Evolutionary conservation across 805 yeast genomes (phyloP).

Genomic region (Wickerhamomyces rabaulensis): DNA sequence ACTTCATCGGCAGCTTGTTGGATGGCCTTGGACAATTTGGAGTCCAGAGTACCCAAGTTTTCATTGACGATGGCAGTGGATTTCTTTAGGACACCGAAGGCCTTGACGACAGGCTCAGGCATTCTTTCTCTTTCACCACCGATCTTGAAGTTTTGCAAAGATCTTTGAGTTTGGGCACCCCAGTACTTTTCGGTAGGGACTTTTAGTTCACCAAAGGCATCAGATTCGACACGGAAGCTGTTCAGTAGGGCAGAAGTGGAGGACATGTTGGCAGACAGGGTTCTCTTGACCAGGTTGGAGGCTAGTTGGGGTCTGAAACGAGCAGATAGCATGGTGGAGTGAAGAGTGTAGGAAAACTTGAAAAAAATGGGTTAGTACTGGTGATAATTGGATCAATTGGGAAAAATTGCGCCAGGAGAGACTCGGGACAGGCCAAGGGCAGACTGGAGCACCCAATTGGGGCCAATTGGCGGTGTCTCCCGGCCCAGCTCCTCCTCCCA

Average conservation of each 20-base stretch:
- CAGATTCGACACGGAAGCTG: constrained; percentile 66
- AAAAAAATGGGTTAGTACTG: too few species aligned
- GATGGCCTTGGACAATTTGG: constrained; percentile 78
- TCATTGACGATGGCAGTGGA: constrained; percentile 91
- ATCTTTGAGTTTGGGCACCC: constrained; percentile 98
- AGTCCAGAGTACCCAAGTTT: constrained; percentile 75
- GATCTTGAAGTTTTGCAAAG: constrained; percentile 88
- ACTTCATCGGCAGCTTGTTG: constrained; percentile 95
- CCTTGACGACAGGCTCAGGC: constrained; percentile 86
- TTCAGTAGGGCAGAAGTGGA: constrained; percentile 2
- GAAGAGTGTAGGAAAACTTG: not conserved
- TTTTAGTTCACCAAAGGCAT: constrained; percentile 95
- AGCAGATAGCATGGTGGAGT: constrained; percentile 1
- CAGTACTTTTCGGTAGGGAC: constrained; percentile 85
- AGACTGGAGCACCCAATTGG: too few species aligned
- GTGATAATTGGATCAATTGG: too few species aligned
- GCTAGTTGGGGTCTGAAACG: constrained; percentile 1
- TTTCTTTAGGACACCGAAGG: constrained; percentile 91
- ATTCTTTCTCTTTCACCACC: constrained; percentile 88
- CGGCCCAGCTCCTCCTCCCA: too few species aligned
- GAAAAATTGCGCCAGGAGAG: not conserved
- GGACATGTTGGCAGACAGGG: constrained; percentile 5
- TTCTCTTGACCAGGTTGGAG: not conserved
- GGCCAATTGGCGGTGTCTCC: too few species aligned
- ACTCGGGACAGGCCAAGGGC: not conserved